These are phyloP conservation scores for Sporothrix curviconia DNA, from an alignment of 2,329 filamentous ascomycete genomes.

Conservation along the genomic window DNA sequence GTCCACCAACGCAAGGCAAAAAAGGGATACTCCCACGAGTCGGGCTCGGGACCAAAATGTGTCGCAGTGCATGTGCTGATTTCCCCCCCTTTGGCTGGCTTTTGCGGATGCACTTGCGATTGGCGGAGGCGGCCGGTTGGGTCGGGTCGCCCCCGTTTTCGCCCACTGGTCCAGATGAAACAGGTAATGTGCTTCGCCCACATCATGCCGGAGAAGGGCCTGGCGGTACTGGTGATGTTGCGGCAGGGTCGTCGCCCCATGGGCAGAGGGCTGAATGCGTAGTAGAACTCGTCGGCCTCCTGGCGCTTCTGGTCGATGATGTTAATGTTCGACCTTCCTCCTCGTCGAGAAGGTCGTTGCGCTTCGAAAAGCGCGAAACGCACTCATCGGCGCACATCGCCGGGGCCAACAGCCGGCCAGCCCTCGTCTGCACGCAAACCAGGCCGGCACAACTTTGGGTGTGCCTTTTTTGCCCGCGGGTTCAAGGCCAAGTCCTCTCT, in stretches of 20 bases:
- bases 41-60: slow-evolving; percentile 95
- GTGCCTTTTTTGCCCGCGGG: slow-evolving; percentile 65
- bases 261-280: slow-evolving; percentile 81
- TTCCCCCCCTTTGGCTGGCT: slow-evolving; percentile 89
- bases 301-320: slow-evolving; percentile 76
- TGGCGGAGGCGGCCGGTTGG: slow-evolving; percentile 77
- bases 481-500: slow-evolving; percentile 80
- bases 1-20: slow-evolving; percentile 97
- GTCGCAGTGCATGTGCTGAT: slow-evolving; percentile 87
- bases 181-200: slow-evolving; percentile 98
- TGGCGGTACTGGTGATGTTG: slow-evolving; percentile 93
- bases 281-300: slow-evolving; percentile 97
- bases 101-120: slow-evolving; percentile 76
- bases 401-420: slow-evolving; percentile 77
- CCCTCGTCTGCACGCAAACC: slow-evolving; percentile 89
- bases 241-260: slow-evolving; percentile 91
- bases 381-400: slow-evolving; percentile 91
- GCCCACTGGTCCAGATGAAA: slow-evolving; percentile 99
- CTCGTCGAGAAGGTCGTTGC: slow-evolving; percentile 79
- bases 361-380: slow-evolving; percentile 81
- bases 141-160: slow-evolving; percentile 83
- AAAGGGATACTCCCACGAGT: slow-evolving; percentile 98
- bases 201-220: slow-evolving; percentile 92
- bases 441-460: slow-evolving; percentile 89
- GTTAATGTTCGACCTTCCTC: slow-evolving; percentile 87